phyloP scores from a whole-genome alignment of 2,329 filamentous ascomycete species.

The Truncatella angustata region DNA sequence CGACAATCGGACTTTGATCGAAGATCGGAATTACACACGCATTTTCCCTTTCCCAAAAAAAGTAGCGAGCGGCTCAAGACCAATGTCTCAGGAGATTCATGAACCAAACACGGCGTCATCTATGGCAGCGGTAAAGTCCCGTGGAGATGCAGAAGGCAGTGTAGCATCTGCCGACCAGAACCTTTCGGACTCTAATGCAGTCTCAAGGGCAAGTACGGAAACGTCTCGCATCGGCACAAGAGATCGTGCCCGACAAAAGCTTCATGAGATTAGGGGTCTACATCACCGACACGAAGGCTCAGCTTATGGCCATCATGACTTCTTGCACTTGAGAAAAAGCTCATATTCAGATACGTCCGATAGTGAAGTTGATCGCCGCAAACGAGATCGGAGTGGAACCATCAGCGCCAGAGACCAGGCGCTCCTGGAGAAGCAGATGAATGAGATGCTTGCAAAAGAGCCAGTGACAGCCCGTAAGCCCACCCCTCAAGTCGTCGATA shows the following conservation, averaged over 20 bases:
- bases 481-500: conserved; percentile 26
- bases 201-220: conserved; percentile 35
- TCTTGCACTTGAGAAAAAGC: conserved; percentile 49
- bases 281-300: conserved; percentile 54
- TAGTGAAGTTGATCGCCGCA: conserved; percentile 48
- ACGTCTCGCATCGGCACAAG: conserved; percentile 50
- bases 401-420: conserved; percentile 49
- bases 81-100: conserved; percentile 13
- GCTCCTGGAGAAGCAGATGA: conserved; percentile 60
- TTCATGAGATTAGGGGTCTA: conserved; percentile 55
- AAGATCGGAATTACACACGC: conserved; percentile 73
- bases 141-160: background rate
- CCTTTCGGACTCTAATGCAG: conserved; percentile 11
- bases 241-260: conserved; percentile 58
- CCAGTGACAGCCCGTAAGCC: conserved; percentile 40
- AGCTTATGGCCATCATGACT: conserved; percentile 49
- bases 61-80: conserved; percentile 11
- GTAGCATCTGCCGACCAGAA: conserved; percentile 3
- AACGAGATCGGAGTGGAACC: conserved; percentile 42
- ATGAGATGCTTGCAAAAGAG: conserved; percentile 58
- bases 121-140: background rate
- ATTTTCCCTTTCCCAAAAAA: conserved; percentile 65
- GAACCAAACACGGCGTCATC: conserved; percentile 15
- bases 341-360: conserved; percentile 62
- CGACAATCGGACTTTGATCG: conserved; percentile 75